These are phyloP conservation scores for Rhodosporidiobolus sp. DNA, from an alignment of 768 basidiomycete genomes.

Conservation along the genomic window DNA sequence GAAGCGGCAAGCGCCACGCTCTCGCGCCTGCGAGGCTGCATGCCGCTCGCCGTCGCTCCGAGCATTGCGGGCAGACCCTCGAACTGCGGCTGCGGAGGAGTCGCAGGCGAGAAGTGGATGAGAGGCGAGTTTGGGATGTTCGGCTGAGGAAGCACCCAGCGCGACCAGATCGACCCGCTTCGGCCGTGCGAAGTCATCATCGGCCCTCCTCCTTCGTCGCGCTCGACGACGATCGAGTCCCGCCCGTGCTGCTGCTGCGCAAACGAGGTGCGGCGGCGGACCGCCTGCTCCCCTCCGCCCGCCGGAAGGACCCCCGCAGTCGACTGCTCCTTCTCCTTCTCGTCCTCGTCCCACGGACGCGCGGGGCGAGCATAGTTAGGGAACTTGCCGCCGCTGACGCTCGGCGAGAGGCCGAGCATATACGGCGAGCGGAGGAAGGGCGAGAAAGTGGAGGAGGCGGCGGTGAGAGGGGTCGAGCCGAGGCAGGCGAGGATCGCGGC, in stretches of 20 bases:
- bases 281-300: too few species aligned
- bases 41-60: not conserved
- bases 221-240: not conserved
- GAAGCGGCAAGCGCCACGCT: not conserved
- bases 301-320: too few species aligned
- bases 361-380: not conserved
- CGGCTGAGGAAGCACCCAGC: not conserved
- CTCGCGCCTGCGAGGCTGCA: not conserved
- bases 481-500: constrained; percentile 32
- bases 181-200: constrained; percentile 9
- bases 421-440: constrained; percentile 22
- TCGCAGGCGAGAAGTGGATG: constrained; percentile 22
- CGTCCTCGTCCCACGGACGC: too few species aligned
- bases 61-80: not conserved
- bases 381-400: not conserved
- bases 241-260: not conserved
- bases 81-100: not conserved
- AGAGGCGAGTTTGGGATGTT: constrained; percentile 4
- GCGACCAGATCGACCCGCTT: not conserved
- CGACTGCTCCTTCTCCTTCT: not conserved
- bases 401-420: constrained; percentile 5
- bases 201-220: not conserved
- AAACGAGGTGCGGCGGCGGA: not conserved
- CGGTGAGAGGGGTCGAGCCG: constrained; percentile 20
- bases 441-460: not conserved